A percentile compares a stretch with the other conserved stretches of the same genome.
These are phyloP conservation scores for Heliosperma pusillum DNA, from an alignment of 148 eudicot species.

Conservation along the genomic window DNA sequence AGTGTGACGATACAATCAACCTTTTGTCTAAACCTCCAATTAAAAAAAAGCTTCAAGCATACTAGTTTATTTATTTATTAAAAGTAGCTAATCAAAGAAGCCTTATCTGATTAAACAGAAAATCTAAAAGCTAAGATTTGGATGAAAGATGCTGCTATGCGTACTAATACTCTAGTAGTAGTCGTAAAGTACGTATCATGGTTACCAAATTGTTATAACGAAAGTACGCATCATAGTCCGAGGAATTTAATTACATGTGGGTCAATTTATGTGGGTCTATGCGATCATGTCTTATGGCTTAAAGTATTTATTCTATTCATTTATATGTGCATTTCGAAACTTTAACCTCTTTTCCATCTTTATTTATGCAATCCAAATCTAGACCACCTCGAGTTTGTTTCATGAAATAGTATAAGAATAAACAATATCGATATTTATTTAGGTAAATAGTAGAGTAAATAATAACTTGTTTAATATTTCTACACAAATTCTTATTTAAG, in stretches of 20 bases:
- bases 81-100: neutral
- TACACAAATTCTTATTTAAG: too few species aligned
- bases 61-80: neutral
- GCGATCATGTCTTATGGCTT: neutral
- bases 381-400: too few species aligned
- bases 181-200: slow-evolving; percentile 1
- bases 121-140: slow-evolving; percentile 9
- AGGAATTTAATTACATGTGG: slow-evolving; percentile 11
- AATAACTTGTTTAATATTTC: too few species aligned
- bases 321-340: too few species aligned
- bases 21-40: too few species aligned
- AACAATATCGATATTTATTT: too few species aligned
- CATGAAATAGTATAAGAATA: too few species aligned
- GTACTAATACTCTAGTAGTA: neutral
- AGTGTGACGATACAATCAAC: too few species aligned
- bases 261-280: slow-evolving; percentile 14
- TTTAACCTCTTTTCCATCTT: too few species aligned
- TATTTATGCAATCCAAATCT: too few species aligned
- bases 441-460: too few species aligned
- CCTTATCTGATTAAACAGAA: slow-evolving; percentile 3
- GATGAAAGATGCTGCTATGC: neutral
- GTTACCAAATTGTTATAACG: neutral
- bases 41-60: neutral
- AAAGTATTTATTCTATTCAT: too few species aligned
- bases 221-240: slow-evolving; percentile 7